These are phyloP conservation scores for Quercus lobata DNA, from an alignment of 331 rosid genomes.

Conservation along the genomic window DNA sequence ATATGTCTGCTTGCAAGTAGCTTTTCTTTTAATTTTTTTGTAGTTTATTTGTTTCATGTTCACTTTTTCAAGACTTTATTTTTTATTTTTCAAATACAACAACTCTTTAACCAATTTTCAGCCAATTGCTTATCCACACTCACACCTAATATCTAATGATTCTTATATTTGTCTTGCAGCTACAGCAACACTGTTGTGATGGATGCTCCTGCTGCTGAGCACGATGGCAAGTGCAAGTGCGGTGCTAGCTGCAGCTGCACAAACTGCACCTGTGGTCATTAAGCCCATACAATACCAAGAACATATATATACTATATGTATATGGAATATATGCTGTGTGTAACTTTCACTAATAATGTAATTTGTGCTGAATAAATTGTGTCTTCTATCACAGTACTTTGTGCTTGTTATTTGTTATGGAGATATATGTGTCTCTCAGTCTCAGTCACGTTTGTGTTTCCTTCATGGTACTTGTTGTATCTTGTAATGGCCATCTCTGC, in stretches of 20 bases:
- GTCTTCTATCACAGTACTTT: background rate
- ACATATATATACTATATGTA: background rate
- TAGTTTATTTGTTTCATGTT: too few relatives aligned
- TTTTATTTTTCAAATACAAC: too few relatives aligned
- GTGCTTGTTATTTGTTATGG: background rate
- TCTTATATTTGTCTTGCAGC: conserved; percentile 26
- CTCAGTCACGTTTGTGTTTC: background rate
- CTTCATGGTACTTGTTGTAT: background rate
- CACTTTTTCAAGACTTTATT: too few relatives aligned
- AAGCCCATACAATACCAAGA: background rate
- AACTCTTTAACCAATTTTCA: too few relatives aligned
- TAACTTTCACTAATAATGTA: conserved; percentile 6
- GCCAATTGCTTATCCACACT: too few relatives aligned
- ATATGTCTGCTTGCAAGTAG: too few relatives aligned
- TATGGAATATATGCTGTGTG: background rate
- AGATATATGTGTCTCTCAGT: background rate
- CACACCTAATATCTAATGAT: background rate
- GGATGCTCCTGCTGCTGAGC: conserved; percentile 45
- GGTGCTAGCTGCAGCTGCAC: conserved; percentile 30
- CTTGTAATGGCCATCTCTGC: background rate
- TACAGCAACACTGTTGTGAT: conserved; percentile 21
- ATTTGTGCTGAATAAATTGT: background rate
- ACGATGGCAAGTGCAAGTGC: conserved; percentile 48
- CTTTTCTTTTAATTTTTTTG: too few relatives aligned
- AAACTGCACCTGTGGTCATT: conserved; percentile 38